These are phyloP conservation scores for Candolleomyces eurysporus DNA, from an alignment of 768 basidiomycete genomes.

Conservation along the genomic window DNA sequence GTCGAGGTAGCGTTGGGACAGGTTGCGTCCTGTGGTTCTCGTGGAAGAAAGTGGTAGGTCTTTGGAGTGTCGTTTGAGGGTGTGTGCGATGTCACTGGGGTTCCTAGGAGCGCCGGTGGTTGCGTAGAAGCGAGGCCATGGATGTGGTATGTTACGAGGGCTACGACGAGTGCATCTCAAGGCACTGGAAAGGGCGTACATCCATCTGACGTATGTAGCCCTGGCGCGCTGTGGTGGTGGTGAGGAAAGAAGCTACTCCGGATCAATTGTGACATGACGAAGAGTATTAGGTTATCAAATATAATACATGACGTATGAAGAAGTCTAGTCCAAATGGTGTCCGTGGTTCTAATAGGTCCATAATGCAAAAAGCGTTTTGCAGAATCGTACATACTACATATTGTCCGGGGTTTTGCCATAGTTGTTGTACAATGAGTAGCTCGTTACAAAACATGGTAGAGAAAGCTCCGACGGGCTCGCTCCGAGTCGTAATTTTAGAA, in stretches of 20 bases:
- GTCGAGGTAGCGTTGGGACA: conserved; percentile 1
- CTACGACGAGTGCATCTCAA: background rate
- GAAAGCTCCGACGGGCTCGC: background rate
- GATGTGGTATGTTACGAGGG: background rate
- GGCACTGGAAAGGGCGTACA: conserved; percentile 1
- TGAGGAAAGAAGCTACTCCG: conserved; percentile 1
- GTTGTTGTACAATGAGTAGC: too few relatives aligned
- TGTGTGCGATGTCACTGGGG: too few relatives aligned
- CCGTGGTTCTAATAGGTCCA: too few relatives aligned
- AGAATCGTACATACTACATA: too few relatives aligned
- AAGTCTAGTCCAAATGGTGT: too few relatives aligned
- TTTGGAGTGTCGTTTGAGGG: background rate
- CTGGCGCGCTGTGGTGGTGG: background rate
- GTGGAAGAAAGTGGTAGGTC: background rate
- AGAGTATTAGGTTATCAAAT: too few relatives aligned
- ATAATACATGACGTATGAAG: too few relatives aligned
- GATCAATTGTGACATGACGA: background rate
- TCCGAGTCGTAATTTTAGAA: background rate
- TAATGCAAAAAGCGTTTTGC: too few relatives aligned
- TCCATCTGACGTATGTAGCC: conserved; percentile 1
- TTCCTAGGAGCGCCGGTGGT: background rate
- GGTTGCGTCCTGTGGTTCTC: conserved; percentile 2
- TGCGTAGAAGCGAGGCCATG: background rate
- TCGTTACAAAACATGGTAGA: too few relatives aligned
- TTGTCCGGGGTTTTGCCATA: too few relatives aligned